A percentile compares a stretch with the other conserved stretches of the same genome.
Evolutionary conservation across 2,329 filamentous ascomycete genomes (phyloP).

Genomic region (Atkinsonella hypoxylon): DNA sequence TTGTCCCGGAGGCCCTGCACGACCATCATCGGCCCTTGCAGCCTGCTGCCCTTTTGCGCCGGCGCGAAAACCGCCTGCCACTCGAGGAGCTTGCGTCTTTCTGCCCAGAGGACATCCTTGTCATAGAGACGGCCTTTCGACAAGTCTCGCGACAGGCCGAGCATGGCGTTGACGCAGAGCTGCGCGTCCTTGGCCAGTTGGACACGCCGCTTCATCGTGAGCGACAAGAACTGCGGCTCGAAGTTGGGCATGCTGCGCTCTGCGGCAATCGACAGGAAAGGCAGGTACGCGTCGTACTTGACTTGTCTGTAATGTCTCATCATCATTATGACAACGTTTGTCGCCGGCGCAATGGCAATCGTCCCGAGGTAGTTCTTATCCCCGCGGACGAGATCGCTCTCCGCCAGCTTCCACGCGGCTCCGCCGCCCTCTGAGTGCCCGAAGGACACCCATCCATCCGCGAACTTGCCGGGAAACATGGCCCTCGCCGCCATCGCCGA

Average conservation of each 20-base stretch:
- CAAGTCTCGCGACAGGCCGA: slow-evolving; percentile 2
- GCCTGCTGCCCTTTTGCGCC: slow-evolving; percentile 2
- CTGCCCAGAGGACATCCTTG: not conserved
- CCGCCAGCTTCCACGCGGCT: slow-evolving; percentile 6
- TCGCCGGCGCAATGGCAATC: slow-evolving; percentile 8
- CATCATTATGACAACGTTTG: slow-evolving; percentile 8
- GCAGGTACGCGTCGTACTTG: not conserved
- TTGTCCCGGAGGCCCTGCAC: slow-evolving; percentile 7
- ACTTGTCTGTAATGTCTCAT: not conserved
- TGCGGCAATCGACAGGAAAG: slow-evolving; percentile 3
- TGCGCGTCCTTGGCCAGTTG: slow-evolving; percentile 3
- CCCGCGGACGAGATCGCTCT: slow-evolving; percentile 5
- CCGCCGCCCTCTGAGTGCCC: slow-evolving; percentile 7
- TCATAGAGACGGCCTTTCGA: not conserved
- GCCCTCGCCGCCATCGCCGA: slow-evolving; percentile 6
- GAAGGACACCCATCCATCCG: slow-evolving; percentile 4
- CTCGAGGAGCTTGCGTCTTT: not conserved
- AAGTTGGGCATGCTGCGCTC: not conserved
- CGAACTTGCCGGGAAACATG: not conserved
- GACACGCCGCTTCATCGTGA: slow-evolving; percentile 1
- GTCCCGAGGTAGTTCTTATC: slow-evolving; percentile 7
- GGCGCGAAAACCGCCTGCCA: slow-evolving; percentile 6
- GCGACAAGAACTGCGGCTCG: not conserved
- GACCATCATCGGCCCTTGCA: slow-evolving; percentile 8
- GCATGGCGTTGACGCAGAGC: slow-evolving; percentile 7